These are phyloP conservation scores for Aspergillus sp. DNA, from an alignment of 2,329 filamentous ascomycete species.

Conservation along the genomic window DNA sequence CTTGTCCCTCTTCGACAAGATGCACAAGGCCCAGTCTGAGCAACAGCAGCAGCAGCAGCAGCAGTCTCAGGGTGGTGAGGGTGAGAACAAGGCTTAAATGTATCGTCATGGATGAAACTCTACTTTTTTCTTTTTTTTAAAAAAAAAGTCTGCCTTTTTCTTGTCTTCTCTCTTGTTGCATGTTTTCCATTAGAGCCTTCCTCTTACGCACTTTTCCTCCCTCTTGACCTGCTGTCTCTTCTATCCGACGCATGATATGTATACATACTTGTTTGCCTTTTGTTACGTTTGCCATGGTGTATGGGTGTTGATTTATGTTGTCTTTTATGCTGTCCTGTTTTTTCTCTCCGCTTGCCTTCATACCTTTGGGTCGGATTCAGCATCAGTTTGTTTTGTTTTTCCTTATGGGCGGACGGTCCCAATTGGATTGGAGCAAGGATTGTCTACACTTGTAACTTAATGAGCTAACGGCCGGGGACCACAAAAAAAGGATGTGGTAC, in stretches of 20 bases:
- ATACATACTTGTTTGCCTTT: slow-evolving; percentile 21
- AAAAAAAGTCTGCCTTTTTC: slow-evolving; percentile 16
- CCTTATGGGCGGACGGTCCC: slow-evolving; percentile 6
- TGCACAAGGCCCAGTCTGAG: slow-evolving; percentile 90
- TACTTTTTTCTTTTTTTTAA: slow-evolving; percentile 17
- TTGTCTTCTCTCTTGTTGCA: slow-evolving; percentile 18
- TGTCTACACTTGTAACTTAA: slow-evolving; percentile 33
- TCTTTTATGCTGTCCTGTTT: slow-evolving; percentile 3
- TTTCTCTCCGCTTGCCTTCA: slow-evolving; percentile 15
- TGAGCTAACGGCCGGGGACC: slow-evolving; percentile 32
- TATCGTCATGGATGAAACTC: slow-evolving; percentile 14
- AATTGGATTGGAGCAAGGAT: slow-evolving; percentile 16
- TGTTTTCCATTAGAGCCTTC: slow-evolving; percentile 8
- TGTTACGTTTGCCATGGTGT: slow-evolving; percentile 5
- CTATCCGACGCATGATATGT: slow-evolving; percentile 25
- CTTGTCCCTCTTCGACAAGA: slow-evolving; percentile 98
- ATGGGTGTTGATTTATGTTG: too few relatives aligned
- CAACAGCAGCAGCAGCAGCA: slow-evolving; percentile 51
- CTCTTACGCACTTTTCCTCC: slow-evolving; percentile 5
- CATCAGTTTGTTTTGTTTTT: slow-evolving; percentile 5
- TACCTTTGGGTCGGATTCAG: slow-evolving; percentile 12
- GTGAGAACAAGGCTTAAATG: slow-evolving; percentile 62
- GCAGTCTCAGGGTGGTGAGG: slow-evolving; percentile 38
- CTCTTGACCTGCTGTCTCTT: slow-evolving; percentile 11
- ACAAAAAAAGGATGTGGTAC: slow-evolving; percentile 26